phyloP scores from a whole-genome alignment of 1,284 basidiomycete genomes.

The Sanghuangporus baumii region DNA sequence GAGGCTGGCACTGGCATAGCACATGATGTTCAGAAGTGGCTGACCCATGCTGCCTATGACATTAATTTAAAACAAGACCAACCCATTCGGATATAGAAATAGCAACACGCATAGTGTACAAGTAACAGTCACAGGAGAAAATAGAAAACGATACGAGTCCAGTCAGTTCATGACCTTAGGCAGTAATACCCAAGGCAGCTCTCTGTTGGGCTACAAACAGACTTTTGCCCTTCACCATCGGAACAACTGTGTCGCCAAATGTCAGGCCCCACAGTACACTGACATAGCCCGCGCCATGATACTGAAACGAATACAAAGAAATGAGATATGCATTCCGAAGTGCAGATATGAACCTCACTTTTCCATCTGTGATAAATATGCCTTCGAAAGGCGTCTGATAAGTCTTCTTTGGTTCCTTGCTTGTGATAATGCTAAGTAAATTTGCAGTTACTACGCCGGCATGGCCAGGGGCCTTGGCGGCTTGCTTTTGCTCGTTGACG shows the following conservation, averaged over 20 bases:
- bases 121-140: neutral
- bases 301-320: conserved; percentile 2
- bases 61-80: neutral
- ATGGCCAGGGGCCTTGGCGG: conserved; percentile 42
- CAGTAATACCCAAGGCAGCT: conserved; percentile 14
- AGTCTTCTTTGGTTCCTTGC: conserved; percentile 29
- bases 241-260: conserved; percentile 20
- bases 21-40: neutral
- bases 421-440: conserved; percentile 38
- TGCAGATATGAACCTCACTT: conserved; percentile 32
- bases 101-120: neutral
- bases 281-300: conserved; percentile 19
- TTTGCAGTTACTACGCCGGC: conserved; percentile 40
- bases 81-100: neutral
- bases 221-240: conserved; percentile 19
- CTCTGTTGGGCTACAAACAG: conserved; percentile 18
- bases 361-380: conserved; percentile 54
- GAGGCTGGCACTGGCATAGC: neutral
- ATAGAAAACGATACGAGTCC: neutral
- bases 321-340: neutral
- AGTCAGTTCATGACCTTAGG: neutral
- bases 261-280: conserved; percentile 19
- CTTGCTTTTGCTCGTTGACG: conserved; percentile 55
- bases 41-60: neutral
- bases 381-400: conserved; percentile 51